These are phyloP conservation scores for Exophiala lecanii-corni DNA, from an alignment of 2,329 filamentous ascomycete genomes.

Conservation along the genomic window DNA sequence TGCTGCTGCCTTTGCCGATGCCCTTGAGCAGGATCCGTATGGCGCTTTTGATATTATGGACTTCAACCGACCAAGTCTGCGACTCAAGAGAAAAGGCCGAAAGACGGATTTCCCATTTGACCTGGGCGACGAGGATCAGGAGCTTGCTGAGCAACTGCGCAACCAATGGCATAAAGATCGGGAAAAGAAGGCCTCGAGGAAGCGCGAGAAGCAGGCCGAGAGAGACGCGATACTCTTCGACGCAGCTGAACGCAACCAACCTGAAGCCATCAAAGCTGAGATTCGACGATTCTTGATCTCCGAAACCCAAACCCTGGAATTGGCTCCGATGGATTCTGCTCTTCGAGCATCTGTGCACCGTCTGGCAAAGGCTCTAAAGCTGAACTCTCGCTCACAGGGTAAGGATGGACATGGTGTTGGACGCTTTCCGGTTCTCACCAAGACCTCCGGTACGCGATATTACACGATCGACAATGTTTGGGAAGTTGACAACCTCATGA, in stretches of 20 bases:
- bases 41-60: constrained; percentile 83
- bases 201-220: constrained; percentile 64
- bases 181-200: constrained; percentile 65
- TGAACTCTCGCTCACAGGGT: constrained; percentile 82
- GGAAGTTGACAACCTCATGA: constrained; percentile 35
- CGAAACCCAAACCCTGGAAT: constrained; percentile 45
- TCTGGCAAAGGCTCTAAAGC: constrained; percentile 65
- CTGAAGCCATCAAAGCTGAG: constrained; percentile 67
- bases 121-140: constrained; percentile 55
- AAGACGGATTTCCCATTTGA: constrained; percentile 52
- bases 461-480: constrained; percentile 55
- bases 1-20: constrained; percentile 54
- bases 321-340: constrained; percentile 79
- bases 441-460: constrained; percentile 61
- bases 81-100: constrained; percentile 60
- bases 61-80: constrained; percentile 65
- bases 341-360: constrained; percentile 76
- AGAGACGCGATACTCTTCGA: constrained; percentile 63
- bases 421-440: constrained; percentile 72
- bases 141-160: constrained; percentile 58
- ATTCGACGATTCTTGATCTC: constrained; percentile 40
- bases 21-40: constrained; percentile 55
- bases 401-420: constrained; percentile 65
- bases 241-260: constrained; percentile 45
- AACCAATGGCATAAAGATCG: constrained; percentile 63